Evolutionary conservation across 1,139 yeast species (phyloP), one percentile per base, ranked within the genome.

Genomic region (Blastobotrys ciferrii): DNA sequence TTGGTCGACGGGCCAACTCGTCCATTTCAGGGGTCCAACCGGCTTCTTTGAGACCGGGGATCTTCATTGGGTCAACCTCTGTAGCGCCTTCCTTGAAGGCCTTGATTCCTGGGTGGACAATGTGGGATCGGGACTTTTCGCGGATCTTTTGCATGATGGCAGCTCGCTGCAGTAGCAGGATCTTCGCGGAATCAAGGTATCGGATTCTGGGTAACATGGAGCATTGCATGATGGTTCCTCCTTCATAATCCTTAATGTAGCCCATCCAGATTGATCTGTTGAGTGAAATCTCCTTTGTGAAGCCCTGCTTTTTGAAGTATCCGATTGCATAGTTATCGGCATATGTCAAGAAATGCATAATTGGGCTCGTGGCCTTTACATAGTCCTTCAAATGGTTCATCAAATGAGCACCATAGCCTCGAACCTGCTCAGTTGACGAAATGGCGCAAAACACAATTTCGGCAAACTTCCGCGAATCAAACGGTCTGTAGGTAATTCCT

Each of bases 11-110:
- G 0, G 98, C 98, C 54, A 94, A 72, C 57, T 87, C 92, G 66
- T 92, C 99, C 96, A 92, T 91, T 65, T 91, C 98, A 38, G 92
- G 95, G 47, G 95, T 87, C 98, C 98, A 92, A 0, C 98, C 98
- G 2, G 95, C 87, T 64, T 91, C 98, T 55, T 79, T 75, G 43
- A 91, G 72, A 0, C 97, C 97, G 0, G 97, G 97, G 11, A 91
- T 87, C 18, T 78, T 78, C 71, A 81, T 75, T 4, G 96, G 94
- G 59, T 84, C 86, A 23, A 81, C 68, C 3, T 51, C 53, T 11
- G 51, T 53, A 6, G 57, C 56, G 6, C 58, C 62, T 31, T 61
- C 58, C 59, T 77, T 77, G 69, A 92, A 92, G 19, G 79, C 78
- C 53, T 81, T 81, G 32, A 94, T 67, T 0, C 99, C 98, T 1